A percentile compares a stretch with the other conserved stretches of the same genome.
Conservation (phyloP, 345 rosid genomes). For the Lepidium africanum region DNA sequence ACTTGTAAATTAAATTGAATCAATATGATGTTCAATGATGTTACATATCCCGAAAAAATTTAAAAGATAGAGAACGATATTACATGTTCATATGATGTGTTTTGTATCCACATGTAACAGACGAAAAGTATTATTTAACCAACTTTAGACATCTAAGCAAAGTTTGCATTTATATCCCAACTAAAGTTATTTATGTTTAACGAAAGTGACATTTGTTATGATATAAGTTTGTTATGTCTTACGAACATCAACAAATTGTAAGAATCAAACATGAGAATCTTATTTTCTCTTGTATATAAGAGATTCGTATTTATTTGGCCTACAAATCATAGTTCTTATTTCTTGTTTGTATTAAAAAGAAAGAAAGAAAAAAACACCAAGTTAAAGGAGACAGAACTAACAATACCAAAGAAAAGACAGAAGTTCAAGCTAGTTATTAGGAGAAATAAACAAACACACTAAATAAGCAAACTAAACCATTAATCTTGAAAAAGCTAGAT, state of each 20-base stretch:
- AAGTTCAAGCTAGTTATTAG: no score
- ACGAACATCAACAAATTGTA: background rate
- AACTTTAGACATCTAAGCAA: background rate
- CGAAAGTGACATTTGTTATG: background rate
- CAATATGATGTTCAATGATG: no score
- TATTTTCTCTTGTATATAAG: no score
- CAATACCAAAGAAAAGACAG: no score
- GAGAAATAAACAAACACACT: background rate
- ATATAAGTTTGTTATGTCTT: background rate
- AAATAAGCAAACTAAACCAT: background rate
- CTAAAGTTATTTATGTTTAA: background rate
- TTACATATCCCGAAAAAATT: no score
- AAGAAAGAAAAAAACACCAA: no score
- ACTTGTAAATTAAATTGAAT: no score
- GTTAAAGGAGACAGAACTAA: no score
- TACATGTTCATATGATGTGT: background rate
- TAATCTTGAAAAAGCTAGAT: background rate
- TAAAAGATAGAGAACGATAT: background rate
- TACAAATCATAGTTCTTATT: no score
- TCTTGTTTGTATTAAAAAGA: no score
- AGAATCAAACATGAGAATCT: no score
- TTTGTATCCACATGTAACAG: background rate
- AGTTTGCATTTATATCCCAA: background rate
- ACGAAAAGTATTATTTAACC: background rate
- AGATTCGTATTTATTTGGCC: no score